Percentiles rank a stretch among this genome's conserved stretches.
Conservation (phyloP, 106 monocot genomes). For the Agapanthus africanus region DNA sequence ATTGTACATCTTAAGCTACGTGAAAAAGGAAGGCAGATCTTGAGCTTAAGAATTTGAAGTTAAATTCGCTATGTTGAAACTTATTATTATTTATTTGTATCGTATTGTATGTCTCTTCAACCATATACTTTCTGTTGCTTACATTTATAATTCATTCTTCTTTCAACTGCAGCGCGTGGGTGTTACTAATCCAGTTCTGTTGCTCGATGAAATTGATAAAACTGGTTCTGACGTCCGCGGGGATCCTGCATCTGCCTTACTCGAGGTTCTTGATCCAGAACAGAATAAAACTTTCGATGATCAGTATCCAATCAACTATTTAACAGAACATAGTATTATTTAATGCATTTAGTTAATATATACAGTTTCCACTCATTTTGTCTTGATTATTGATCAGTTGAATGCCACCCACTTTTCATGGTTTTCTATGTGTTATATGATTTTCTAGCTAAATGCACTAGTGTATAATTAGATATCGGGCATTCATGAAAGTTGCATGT, state of each 20-base stretch:
- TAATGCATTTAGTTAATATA: background rate
- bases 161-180: slow-evolving; percentile 60
- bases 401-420: background rate
- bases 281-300: slow-evolving; percentile 93
- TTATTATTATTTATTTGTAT: background rate
- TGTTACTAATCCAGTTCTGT: slow-evolving; percentile 93
- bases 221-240: slow-evolving; percentile 98
- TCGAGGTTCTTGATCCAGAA: slow-evolving; percentile 98
- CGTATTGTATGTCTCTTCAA: background rate
- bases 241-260: slow-evolving; percentile 88
- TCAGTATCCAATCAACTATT: slow-evolving; percentile 64
- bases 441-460: background rate
- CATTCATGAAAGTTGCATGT: background rate
- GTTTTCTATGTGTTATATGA: background rate
- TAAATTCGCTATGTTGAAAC: background rate
- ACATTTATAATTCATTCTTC: background rate
- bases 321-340: background rate
- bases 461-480: background rate
- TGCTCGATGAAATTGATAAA: slow-evolving; percentile 98
- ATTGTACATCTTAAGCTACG: background rate
- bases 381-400: background rate
- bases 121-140: background rate
- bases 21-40: too few relatives aligned
- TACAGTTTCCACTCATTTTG: background rate
- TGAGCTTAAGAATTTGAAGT: background rate